Evolutionary conservation across 2,329 filamentous ascomycete species (phyloP), one percentile per base, ranked within the genome.

Genomic region (Arthrobotrys entomopaga): DNA sequence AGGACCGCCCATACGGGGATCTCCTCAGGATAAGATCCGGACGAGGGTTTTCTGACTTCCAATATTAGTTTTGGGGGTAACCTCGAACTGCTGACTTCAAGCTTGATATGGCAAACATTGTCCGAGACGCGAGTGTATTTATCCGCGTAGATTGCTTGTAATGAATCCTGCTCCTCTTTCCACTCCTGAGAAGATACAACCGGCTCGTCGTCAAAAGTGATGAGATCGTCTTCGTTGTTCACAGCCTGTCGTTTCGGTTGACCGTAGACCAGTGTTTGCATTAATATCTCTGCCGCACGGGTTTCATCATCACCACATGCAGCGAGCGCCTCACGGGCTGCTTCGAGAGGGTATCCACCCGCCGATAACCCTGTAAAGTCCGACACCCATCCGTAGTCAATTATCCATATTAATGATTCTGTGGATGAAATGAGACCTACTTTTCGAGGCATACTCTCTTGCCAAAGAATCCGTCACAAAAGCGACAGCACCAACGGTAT

Each of bases 141-240:
- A 24, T 94, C 89, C 54, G 90, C 92, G 79, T 91, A 96, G 63
- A 97, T 96, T 13, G 94, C 90, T 79, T 93, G 89, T 13, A 99
- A 83, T 5, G 92, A 93, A 15, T 86, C 87, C 80, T 93, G 88
- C 80, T 99, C 95, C 78, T 97, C 93, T 16, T 89, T 85, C 95
- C 95, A 99, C 83, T 85, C 34, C 82, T 84, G 79, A 81, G 83
- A 70, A n/a, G 76, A 76, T 16, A 76, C 58, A 7, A 76, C 22
- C 5, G 75, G 69, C 38, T 76, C 59, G 22, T 83, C 82, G 29
- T 82, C 81, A 26, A 73, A 76, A 16, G 48, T 63, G 19, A 76
- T 61, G 1, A 76, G 57, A 20, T 76, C 73, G 3, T 84, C 82
- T 80, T 85, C 84, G 76, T 83, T 82, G 46, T 66, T 73, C n/a